Conservation (phyloP, 129 eudicot species). For the Cynara cardunculus region DNA sequence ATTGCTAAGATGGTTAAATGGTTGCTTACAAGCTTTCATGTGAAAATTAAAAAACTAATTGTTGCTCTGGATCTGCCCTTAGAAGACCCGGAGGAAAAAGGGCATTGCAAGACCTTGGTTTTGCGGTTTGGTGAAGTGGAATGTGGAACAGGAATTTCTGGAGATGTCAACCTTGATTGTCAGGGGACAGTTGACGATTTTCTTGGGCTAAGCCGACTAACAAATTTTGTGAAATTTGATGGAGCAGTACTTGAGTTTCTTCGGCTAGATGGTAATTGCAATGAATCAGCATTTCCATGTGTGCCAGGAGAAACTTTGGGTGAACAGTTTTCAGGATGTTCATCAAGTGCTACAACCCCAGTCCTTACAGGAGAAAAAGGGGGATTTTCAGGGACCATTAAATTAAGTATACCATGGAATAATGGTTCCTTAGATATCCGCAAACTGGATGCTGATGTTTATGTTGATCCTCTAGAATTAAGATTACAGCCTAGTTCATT, state of each 20-base stretch:
- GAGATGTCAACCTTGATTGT: slow-evolving; percentile 35
- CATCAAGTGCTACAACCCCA: slow-evolving; percentile 45
- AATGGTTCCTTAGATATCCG: slow-evolving; percentile 88
- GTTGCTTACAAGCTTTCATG: slow-evolving; percentile 85
- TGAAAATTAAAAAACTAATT: slow-evolving; percentile 56
- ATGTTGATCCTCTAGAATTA: slow-evolving; percentile 65
- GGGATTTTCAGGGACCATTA: slow-evolving; percentile 84
- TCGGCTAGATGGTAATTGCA: slow-evolving; percentile 43
- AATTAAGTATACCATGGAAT: slow-evolving; percentile 86
- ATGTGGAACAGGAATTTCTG: slow-evolving; percentile 75
- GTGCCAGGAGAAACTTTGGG: slow-evolving; percentile 24
- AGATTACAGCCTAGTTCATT: slow-evolving; percentile 70
- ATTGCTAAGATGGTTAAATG: slow-evolving; percentile 85
- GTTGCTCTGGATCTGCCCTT: slow-evolving; percentile 66
- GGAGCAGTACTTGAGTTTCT: slow-evolving; percentile 82
- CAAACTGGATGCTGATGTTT: slow-evolving; percentile 80
- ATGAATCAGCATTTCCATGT: slow-evolving; percentile 19
- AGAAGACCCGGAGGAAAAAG: slow-evolving; percentile 32
- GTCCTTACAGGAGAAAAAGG: slow-evolving; percentile 62
- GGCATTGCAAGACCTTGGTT: slow-evolving; percentile 55
- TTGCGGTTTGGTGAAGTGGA: slow-evolving; percentile 71
- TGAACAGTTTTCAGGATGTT: slow-evolving; percentile 25
- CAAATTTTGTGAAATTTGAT: slow-evolving; percentile 67
- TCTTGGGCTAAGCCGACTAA: slow-evolving; percentile 61
- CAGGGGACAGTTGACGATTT: slow-evolving; percentile 42